Percentiles rank a stretch among this genome's conserved stretches.
These are phyloP conservation scores for Apostasia shenzhenica DNA, from an alignment of 106 monocot genomes.

Conservation along the genomic window DNA sequence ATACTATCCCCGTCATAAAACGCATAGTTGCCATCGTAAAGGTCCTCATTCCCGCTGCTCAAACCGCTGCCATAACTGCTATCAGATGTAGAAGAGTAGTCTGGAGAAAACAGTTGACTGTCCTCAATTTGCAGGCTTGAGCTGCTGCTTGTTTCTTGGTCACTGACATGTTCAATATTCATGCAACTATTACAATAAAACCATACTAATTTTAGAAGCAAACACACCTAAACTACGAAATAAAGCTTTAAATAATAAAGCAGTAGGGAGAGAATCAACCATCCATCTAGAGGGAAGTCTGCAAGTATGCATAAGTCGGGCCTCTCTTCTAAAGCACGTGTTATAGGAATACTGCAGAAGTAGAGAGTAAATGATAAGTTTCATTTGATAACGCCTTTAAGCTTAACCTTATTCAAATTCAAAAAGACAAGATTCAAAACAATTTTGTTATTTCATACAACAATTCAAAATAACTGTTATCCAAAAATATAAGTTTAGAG, in stretches of 20 bases:
- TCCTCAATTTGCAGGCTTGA: conserved; percentile 21
- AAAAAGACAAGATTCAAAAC: not conserved
- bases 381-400: too few relatives aligned
- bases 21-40: conserved; percentile 14
- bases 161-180: conserved; percentile 22
- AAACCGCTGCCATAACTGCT: conserved; percentile 30
- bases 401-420: not conserved
- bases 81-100: conserved; percentile 15
- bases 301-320: conserved; percentile 38
- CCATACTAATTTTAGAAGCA: not conserved
- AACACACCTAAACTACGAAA: not conserved
- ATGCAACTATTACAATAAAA: conserved; percentile 22
- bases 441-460: not conserved
- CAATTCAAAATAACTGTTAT: too few relatives aligned
- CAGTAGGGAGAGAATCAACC: conserved; percentile 14
- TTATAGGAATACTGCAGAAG: conserved; percentile 24
- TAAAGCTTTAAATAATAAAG: not conserved
- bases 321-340: conserved; percentile 32
- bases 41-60: conserved; percentile 36
- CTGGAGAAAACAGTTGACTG: conserved; percentile 6
- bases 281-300: conserved; percentile 29
- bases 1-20: conserved; percentile 21
- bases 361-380: not conserved
- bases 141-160: conserved; percentile 20
- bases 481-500: too few relatives aligned